phyloP scores from a whole-genome alignment of 805 yeast genomes.

The Cyberlindnera saturnus region DNA sequence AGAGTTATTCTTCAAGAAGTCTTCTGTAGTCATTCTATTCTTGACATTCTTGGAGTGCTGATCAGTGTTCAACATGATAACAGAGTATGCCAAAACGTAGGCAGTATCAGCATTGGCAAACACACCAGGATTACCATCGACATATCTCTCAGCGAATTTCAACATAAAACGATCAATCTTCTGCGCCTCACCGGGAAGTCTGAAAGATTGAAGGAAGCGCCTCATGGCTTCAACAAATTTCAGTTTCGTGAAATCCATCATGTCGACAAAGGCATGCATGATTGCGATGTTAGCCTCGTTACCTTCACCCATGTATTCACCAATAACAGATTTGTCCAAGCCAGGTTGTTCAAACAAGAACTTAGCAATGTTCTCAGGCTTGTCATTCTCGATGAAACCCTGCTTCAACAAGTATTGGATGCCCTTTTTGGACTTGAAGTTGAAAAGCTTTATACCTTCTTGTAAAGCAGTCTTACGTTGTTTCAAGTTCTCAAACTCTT shows the following conservation, averaged over 20 bases:
- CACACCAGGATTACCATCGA: conserved; percentile 79
- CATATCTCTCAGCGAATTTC: conserved; percentile 90
- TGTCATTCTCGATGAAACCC: conserved; percentile 55
- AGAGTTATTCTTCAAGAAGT: conserved; percentile 77
- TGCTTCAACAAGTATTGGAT: conserved; percentile 52
- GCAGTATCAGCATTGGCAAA: conserved; percentile 94
- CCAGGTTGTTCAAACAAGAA: conserved; percentile 72
- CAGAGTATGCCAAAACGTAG: conserved; percentile 86
- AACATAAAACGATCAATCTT: conserved; percentile 95
- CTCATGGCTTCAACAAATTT: conserved; percentile 85
- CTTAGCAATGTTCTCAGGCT: conserved; percentile 65
- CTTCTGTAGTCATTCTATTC: conserved; percentile 81
- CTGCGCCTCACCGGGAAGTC: conserved; percentile 98
- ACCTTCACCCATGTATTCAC: conserved; percentile 91
- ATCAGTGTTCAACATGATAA: conserved; percentile 90
- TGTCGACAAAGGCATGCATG: conserved; percentile 92
- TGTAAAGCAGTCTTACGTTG: conserved; percentile 75
- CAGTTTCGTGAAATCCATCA: conserved; percentile 65
- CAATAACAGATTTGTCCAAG: conserved; percentile 75
- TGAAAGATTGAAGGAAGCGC: conserved; percentile 74
- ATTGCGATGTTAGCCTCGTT: conserved; percentile 67
- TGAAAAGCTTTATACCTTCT: conserved; percentile 75
- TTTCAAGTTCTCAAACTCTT: conserved; percentile 80
- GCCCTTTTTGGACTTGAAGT: conserved; percentile 81
- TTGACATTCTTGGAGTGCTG: conserved; percentile 85